Conservation (phyloP, 345 rosid species). For the Arabis alpina region DNA sequence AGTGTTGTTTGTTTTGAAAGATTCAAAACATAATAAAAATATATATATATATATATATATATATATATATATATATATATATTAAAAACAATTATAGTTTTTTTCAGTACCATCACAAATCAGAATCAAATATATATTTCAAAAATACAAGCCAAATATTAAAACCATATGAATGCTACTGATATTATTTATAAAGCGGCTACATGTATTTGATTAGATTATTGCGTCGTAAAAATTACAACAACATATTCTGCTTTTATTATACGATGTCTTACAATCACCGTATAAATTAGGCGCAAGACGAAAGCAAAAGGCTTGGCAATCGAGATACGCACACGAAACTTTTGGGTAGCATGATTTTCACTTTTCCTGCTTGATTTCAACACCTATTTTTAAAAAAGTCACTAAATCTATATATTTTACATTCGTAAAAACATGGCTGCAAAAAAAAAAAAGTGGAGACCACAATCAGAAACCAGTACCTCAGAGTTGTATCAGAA, state of each 20-base stretch:
- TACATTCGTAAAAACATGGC: neutral
- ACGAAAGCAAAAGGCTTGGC: too few species aligned
- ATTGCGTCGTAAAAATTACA: neutral
- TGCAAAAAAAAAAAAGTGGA: neutral
- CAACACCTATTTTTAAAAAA: neutral
- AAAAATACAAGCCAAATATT: too few species aligned
- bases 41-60: too few species aligned
- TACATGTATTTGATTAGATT: neutral
- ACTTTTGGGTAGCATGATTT: neutral
- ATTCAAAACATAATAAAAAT: too few species aligned
- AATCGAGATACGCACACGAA: neutral
- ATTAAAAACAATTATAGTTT: too few species aligned
- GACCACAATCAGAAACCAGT: too few species aligned
- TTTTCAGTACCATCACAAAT: too few species aligned
- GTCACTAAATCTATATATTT: neutral
- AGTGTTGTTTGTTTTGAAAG: too few species aligned
- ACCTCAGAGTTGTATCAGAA: neutral
- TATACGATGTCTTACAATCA: neutral
- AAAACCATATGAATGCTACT: too few species aligned
- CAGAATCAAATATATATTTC: too few species aligned
- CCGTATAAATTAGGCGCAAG: neutral
- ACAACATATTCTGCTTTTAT: neutral
- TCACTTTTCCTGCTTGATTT: neutral
- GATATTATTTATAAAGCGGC: too few species aligned
- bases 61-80: too few species aligned